Evolutionary conservation across 2,329 filamentous ascomycete species (phyloP), one percentile per base, ranked within the genome.

Genomic region (Malbranchea cinnamomea): DNA sequence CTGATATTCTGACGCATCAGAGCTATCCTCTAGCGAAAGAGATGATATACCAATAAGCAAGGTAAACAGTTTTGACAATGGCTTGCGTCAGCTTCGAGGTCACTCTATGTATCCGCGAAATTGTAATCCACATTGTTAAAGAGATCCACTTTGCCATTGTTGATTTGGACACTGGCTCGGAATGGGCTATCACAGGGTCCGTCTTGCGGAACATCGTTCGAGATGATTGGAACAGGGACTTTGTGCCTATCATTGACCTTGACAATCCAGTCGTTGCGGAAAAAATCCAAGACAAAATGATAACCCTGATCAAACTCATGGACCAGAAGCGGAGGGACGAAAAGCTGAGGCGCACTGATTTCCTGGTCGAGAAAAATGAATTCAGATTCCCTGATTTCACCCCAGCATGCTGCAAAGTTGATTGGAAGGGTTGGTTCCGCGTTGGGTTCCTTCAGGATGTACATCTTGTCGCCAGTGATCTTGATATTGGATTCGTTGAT

Each of bases 401-500:
- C 12, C 24, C 24, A 26, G 24, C 24, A 26, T 3, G 9, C 24
- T 9, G 24, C 24, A 13, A 26, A 26, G 12, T 26, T 26, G 12
- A 26, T 13, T 10, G 24, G 24, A 13, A 9, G 24, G n/a, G n/a
- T n/a, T n/a, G n/a, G n/a, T 13, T 3, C 8, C 8, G 9, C 14
- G 12, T 3, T 3, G 10, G 12, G 9, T 8, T 13, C 12, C 12
- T 13, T 3, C 9, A 10, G 9, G 24, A 26, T 8, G 9, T 10
- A 26, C 8, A 26, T 26, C 12, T 26, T 26, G 24, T 26, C 24
- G 2, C 24, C 24, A 13, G 8, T 8, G 9, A 26, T 13, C 8
- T 10, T 26, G 9, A 26, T 13, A 13, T 13, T 26, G 9, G 24
- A 26, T 26, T 26, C 24, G 12, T 26, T 26, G 24, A 26, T 13